phyloP scores from a whole-genome alignment of 2,329 filamentous ascomycete species.

The Scortechinia acanthostroma region DNA sequence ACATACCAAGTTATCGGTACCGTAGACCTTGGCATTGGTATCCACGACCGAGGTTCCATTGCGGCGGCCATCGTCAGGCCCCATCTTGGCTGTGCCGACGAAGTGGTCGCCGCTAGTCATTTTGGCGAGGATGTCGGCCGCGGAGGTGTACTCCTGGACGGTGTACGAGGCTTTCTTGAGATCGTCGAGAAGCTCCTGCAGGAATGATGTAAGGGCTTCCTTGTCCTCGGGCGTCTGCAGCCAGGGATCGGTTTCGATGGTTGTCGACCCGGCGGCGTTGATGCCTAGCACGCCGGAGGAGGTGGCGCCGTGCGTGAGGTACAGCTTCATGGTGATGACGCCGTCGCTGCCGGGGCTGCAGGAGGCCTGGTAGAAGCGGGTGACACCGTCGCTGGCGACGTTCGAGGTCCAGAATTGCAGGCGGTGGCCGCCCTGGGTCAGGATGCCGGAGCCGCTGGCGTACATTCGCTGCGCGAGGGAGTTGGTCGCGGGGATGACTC shows the following conservation, averaged over 20 bases:
- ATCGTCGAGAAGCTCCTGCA: constrained; percentile 7
- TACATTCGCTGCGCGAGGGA: constrained; percentile 9
- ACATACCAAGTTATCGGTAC: constrained; percentile 1
- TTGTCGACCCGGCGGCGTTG: constrained; percentile 10
- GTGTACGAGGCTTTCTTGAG: not conserved
- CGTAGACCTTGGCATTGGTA: not conserved
- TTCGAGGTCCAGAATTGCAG: constrained; percentile 12
- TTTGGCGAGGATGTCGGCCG: constrained; percentile 3
- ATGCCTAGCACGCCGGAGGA: constrained; percentile 13
- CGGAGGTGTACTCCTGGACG: constrained; percentile 6
- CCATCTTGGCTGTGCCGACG: not conserved
- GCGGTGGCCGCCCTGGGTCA: constrained; percentile 12
- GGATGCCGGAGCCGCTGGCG: constrained; percentile 10
- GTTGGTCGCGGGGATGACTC: constrained; percentile 6
- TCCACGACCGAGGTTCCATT: not conserved
- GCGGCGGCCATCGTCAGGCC: not conserved
- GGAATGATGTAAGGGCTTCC: constrained; percentile 7
- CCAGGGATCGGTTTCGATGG: constrained; percentile 11
- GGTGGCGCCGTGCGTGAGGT: constrained; percentile 13
- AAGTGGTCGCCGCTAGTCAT: not conserved
- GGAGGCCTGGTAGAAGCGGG: constrained; percentile 14
- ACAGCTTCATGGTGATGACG: constrained; percentile 9
- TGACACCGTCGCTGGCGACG: constrained; percentile 10
- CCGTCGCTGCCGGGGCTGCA: constrained; percentile 8
- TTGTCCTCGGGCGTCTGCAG: constrained; percentile 11